Evolutionary conservation across 768 basidiomycete species (phyloP).

Genomic region (Tulasnella sp.): DNA sequence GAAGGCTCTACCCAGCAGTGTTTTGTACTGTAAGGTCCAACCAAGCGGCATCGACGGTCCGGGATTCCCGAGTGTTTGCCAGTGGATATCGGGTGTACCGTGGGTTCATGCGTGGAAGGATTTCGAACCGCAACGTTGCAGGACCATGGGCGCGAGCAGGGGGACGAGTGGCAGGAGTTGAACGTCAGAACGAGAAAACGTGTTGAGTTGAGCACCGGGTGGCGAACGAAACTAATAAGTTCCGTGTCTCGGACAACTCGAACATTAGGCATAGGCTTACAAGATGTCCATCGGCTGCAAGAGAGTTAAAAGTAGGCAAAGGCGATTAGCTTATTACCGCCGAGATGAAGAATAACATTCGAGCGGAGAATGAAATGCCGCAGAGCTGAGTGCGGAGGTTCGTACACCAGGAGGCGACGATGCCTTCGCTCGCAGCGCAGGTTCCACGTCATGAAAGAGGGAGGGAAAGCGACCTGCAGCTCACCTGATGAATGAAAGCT

Average conservation of each 20-base stretch:
- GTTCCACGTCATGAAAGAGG: background rate
- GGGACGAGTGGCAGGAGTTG: background rate
- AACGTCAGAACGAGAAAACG: background rate
- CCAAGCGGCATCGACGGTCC: background rate
- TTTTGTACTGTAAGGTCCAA: constrained; percentile 8
- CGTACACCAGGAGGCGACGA: background rate
- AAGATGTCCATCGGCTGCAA: constrained; percentile 15
- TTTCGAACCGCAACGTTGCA: background rate
- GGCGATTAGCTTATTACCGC: background rate
- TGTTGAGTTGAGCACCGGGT: background rate
- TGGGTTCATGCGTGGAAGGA: background rate
- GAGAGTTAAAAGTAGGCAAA: background rate
- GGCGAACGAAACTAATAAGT: background rate
- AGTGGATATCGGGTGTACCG: background rate
- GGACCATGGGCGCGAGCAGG: background rate
- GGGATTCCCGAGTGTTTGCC: background rate
- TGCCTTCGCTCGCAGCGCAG: background rate
- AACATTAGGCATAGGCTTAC: background rate
- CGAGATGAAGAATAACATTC: background rate
- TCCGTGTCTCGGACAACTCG: background rate
- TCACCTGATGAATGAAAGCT: constrained; percentile 22
- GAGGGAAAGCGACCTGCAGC: background rate
- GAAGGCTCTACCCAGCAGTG: constrained; percentile 13
- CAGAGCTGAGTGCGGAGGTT: background rate
- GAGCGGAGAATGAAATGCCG: background rate